Conservation (phyloP, 1,284 basidiomycete species). For the Neolentinus lepideus region DNA sequence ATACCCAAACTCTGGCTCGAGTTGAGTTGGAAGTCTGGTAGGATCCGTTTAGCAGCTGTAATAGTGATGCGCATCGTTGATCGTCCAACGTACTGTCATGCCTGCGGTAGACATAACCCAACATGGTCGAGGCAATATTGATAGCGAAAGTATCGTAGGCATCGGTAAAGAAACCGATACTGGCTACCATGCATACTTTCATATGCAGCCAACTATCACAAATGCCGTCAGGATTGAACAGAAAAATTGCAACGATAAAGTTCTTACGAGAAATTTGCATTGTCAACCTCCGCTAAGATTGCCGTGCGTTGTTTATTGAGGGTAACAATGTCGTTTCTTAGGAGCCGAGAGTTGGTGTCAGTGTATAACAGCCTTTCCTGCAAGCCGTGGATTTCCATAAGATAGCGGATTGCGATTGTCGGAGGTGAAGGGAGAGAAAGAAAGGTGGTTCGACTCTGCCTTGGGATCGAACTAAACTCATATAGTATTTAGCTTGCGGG, state of each 20-base stretch:
- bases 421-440: no score
- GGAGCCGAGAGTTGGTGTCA: no score
- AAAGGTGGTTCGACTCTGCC: no score
- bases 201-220: slow-evolving; percentile 47
- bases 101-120: slow-evolving; percentile 50
- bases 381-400: no score
- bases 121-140: slow-evolving; percentile 48
- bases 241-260: slow-evolving; percentile 7
- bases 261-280: slow-evolving; percentile 45
- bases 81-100: no score
- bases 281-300: slow-evolving; percentile 47
- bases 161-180: slow-evolving; percentile 82
- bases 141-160: slow-evolving; percentile 54
- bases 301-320: slow-evolving; percentile 26
- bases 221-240: not conserved
- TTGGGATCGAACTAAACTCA: no score
- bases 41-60: no score
- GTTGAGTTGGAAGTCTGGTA: slow-evolving; percentile 22
- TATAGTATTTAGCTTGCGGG: no score
- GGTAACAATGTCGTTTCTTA: not conserved
- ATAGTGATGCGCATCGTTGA: no score
- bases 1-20: slow-evolving; percentile 56
- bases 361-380: no score
- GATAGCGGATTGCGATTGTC: no score
- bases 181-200: slow-evolving; percentile 69